Evolutionary conservation across 2,329 filamentous ascomycete genomes (phyloP).

Genomic region (Aspergillus quadricinctus): DNA sequence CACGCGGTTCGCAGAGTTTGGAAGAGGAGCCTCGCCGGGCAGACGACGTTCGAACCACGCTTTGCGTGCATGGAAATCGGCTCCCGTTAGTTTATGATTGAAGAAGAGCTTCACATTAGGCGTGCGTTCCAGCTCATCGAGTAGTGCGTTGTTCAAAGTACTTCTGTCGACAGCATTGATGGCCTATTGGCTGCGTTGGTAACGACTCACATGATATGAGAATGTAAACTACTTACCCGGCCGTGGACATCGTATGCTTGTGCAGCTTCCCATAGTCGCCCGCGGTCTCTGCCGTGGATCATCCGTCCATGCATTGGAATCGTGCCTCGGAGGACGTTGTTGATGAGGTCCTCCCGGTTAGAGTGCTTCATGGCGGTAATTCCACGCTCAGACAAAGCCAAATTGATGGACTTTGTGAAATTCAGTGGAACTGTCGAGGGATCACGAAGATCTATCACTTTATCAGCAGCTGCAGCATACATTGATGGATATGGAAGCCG

Average conservation of each 20-base stretch:
- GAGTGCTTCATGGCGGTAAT: conserved; percentile 80
- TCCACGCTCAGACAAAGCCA: conserved; percentile 88
- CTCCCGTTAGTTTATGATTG: conserved; percentile 86
- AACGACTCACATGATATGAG: conserved; percentile 1
- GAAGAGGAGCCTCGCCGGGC: conserved; percentile 26
- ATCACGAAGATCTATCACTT: conserved; percentile 71
- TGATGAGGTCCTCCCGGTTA: conserved; percentile 62
- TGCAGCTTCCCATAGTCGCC: conserved; percentile 67
- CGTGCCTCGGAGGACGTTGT: conserved; percentile 69
- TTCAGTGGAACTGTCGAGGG: conserved; percentile 79
- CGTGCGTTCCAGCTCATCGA: conserved; percentile 77
- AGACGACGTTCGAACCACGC: conserved; percentile 76
- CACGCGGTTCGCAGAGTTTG: conserved; percentile 42
- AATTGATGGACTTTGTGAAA: conserved; percentile 97
- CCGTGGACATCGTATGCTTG: conserved; percentile 90
- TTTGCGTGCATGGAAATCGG: conserved; percentile 71
- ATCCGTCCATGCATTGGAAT: conserved; percentile 95
- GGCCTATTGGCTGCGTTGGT: conserved; percentile 47
- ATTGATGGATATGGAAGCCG: background rate
- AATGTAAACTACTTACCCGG: conserved; percentile 53
- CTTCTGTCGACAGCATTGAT: conserved; percentile 84
- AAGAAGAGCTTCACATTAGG: conserved; percentile 91
- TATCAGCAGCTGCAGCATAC: conserved; percentile 6
- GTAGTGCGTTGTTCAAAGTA: conserved; percentile 73
- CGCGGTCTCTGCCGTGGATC: conserved; percentile 74